These are phyloP conservation scores for Ustilago cynodontis DNA, from an alignment of 1,284 basidiomycete species.

Conservation along the genomic window DNA sequence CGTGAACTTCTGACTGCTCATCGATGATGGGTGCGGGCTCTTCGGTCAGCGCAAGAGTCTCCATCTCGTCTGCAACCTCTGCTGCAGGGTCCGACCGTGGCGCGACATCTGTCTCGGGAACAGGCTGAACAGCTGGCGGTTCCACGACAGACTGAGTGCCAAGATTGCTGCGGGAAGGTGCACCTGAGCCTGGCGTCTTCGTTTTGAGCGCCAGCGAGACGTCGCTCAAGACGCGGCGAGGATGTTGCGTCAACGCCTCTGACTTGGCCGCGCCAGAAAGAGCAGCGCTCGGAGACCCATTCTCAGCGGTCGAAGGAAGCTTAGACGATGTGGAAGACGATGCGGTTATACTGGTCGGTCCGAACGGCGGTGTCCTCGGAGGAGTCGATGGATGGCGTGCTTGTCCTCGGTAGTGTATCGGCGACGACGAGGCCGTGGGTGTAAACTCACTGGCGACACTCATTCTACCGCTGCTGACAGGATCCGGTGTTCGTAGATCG, in stretches of 20 bases:
- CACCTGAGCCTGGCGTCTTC: not conserved
- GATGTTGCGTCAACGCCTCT: constrained; percentile 23
- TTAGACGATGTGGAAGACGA: constrained; percentile 46
- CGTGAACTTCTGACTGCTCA: not conserved
- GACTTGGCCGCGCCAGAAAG: constrained; percentile 17
- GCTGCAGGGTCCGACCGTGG: not conserved
- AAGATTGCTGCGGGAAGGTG: constrained; percentile 7
- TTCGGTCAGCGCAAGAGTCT: constrained; percentile 21
- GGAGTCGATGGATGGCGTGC: constrained; percentile 46
- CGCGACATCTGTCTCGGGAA: not conserved
- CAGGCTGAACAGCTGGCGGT: not conserved
- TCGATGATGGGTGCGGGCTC: constrained; percentile 11
- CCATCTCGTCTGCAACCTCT: constrained; percentile 24
- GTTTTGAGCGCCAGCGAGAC: constrained; percentile 54
- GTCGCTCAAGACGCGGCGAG: constrained; percentile 57
- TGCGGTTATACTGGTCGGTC: constrained; percentile 28
- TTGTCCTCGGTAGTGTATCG: constrained; percentile 37
- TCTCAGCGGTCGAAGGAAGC: constrained; percentile 10
- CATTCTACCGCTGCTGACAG: constrained; percentile 38
- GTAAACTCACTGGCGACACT: constrained; percentile 45
- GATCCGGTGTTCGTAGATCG: constrained; percentile 36
- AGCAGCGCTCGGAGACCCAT: constrained; percentile 16
- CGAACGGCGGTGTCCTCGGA: constrained; percentile 41
- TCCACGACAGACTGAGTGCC: constrained; percentile 7
- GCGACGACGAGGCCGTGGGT: constrained; percentile 37